Evolutionary conservation across 208 protist species (phyloP).

Genomic region (Acanthamoeba triangularis): DNA sequence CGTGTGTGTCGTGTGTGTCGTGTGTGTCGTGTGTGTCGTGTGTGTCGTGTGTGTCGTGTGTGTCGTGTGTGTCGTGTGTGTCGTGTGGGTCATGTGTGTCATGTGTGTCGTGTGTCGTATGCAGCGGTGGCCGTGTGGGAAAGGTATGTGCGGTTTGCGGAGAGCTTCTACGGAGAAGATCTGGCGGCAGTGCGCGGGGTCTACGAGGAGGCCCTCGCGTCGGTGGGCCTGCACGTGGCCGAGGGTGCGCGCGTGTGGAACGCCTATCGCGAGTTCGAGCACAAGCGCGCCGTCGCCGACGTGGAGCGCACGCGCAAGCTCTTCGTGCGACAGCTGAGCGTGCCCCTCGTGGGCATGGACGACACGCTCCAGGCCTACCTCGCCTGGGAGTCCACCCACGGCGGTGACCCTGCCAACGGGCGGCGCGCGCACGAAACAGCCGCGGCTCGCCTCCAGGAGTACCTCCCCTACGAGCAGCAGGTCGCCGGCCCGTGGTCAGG

Average conservation of each 20-base stretch:
- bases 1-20: too few relatives aligned
- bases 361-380: conserved; percentile 17
- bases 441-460: background rate
- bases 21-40: background rate
- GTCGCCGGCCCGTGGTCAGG: conserved; percentile 14
- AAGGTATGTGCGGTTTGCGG: conserved; percentile 46
- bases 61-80: background rate
- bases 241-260: conserved; percentile 11
- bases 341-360: conserved; percentile 58
- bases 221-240: conserved; percentile 49
- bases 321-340: conserved; percentile 37
- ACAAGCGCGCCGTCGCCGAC: background rate
- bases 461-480: conserved; percentile 23
- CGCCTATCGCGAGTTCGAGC: conserved; percentile 43
- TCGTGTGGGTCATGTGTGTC: background rate
- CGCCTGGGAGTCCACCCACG: background rate
- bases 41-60: background rate
- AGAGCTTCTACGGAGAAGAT: background rate
- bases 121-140: conserved; percentile 59
- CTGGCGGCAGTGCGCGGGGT: background rate
- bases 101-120: too few relatives aligned
- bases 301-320: conserved; percentile 44
- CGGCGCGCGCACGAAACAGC: background rate
- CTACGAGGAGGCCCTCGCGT: conserved; percentile 37
- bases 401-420: background rate